Evolutionary conservation across 2,329 filamentous ascomycete genomes (phyloP).

Genomic region (Cercospora berteroae): DNA sequence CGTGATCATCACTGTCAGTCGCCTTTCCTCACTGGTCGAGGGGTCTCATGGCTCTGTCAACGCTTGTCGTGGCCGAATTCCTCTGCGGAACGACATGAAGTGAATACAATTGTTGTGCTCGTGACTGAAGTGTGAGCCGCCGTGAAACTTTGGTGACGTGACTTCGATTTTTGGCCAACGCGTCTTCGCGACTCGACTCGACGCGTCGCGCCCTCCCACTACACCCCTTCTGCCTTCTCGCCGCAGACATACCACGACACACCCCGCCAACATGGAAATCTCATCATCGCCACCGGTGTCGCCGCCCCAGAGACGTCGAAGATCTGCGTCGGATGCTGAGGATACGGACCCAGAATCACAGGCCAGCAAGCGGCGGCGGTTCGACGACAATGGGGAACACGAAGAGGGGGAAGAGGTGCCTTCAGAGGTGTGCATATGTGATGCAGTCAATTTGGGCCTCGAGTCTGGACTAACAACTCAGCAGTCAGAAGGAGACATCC

Average conservation of each 20-base stretch:
- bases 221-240: not conserved
- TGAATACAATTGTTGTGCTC: not conserved
- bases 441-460: not conserved
- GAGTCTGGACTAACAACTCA: not conserved
- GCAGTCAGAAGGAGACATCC: conserved; percentile 25
- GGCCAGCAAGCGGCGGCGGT: conserved; percentile 20
- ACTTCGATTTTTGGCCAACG: conserved; percentile 7
- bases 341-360: conserved; percentile 2
- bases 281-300: conserved; percentile 16
- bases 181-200: not conserved
- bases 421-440: not conserved
- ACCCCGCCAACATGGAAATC: not conserved
- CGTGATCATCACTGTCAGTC: not conserved
- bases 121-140: not conserved
- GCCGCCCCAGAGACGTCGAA: conserved; percentile 21
- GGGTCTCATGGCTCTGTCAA: not conserved
- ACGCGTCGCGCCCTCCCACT: conserved; percentile 12
- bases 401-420: conserved; percentile 5
- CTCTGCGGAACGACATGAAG: not conserved
- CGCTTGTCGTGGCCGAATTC: not conserved
- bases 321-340: conserved; percentile 14
- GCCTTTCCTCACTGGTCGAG: no score
- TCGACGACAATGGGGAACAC: conserved; percentile 11
- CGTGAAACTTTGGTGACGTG: not conserved
- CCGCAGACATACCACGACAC: not conserved